A percentile compares a stretch with the other conserved stretches of the same genome.
phyloP scores from a whole-genome alignment of 768 basidiomycete genomes.

The Ramaria rubella region DNA sequence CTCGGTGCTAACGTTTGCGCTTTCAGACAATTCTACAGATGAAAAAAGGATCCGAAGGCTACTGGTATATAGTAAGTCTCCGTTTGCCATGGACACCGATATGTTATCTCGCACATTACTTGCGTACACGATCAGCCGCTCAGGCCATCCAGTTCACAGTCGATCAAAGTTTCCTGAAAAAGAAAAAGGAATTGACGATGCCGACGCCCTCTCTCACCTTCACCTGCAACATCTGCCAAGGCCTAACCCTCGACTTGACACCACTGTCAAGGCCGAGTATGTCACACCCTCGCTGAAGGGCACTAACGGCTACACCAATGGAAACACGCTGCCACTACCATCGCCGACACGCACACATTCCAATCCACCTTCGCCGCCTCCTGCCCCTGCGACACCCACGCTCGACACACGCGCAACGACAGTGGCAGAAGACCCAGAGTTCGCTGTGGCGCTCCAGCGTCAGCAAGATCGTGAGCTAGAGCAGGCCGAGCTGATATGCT shows the following conservation, averaged over 20 bases:
- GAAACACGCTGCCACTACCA: not conserved
- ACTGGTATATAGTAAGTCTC: slow-evolving; percentile 75
- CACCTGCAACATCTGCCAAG: not conserved
- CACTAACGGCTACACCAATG: not conserved
- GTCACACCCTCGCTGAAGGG: slow-evolving; percentile 6
- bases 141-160: slow-evolving; percentile 98
- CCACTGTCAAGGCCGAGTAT: slow-evolving; percentile 3
- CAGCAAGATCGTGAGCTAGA: slow-evolving; percentile 70
- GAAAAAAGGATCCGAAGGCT: slow-evolving; percentile 99
- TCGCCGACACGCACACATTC: not conserved
- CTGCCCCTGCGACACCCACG: slow-evolving; percentile 4
- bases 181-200: slow-evolving; percentile 39
- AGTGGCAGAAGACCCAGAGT: slow-evolving; percentile 63
- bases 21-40: slow-evolving; percentile 86
- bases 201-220: slow-evolving; percentile 9
- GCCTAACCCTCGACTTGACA: not conserved
- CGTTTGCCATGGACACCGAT: not conserved
- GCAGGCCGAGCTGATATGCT: slow-evolving; percentile 76
- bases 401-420: slow-evolving; percentile 43
- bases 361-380: slow-evolving; percentile 1
- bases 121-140: slow-evolving; percentile 89
- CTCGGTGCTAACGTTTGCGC: not conserved
- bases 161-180: slow-evolving; percentile 63
- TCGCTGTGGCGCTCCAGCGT: slow-evolving; percentile 67
- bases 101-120: slow-evolving; percentile 32